Base-by-base conservation (phyloP, 1,139 yeast genomes). In the Geotrichum bryndzae region DNA sequence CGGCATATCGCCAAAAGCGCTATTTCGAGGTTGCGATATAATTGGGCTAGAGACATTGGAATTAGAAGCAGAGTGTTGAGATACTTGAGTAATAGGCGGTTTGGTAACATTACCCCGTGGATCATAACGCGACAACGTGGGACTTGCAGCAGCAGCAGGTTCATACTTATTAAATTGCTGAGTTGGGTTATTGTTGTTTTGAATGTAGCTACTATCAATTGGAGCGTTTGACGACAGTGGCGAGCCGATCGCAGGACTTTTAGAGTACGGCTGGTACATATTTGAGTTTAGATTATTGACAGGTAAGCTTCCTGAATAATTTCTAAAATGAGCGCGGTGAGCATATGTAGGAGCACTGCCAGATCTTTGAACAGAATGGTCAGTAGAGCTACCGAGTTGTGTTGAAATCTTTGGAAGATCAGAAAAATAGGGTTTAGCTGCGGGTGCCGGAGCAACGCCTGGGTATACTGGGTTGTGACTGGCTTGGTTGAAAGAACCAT, bases 381-480 rank as follows among this genome's bases (percentile, higher is more conserved):
- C 60, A 15, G 60, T 52, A 51, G 66, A 41, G 54, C 65, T 65
- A 7, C 69, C 58, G 35, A 57, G 64, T 38, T 63, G 67, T 10
- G 67, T 66, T 13, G 72, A 70, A 11, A 68, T 64, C 29, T 70
- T 61, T 15, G 79, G 88, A 54, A 83, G 73, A 61, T 84, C 88
- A 64, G 82, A 86, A 68, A 82, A 84, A 68, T 84, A 84, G 2
- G 81, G 74, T 60, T 80, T 79, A 45, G 67, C 66, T 35, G 67
- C 5, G 6, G 48, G 2, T n/a, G 48, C n/a, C n/a, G 48, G 23
- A n/a, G 8, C 48, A n/a, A 41, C 18, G 48, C 48, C 48, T 41
- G 48, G 22, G 23, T 41, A 41, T 41, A 18, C 48, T 41, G 48
- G 18, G 5, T 41, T 41, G 22, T 41, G 48, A 23, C 48, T 23